phyloP scores from a whole-genome alignment of 2,329 filamentous ascomycete species.

The Dendrostoma leiphaemia region DNA sequence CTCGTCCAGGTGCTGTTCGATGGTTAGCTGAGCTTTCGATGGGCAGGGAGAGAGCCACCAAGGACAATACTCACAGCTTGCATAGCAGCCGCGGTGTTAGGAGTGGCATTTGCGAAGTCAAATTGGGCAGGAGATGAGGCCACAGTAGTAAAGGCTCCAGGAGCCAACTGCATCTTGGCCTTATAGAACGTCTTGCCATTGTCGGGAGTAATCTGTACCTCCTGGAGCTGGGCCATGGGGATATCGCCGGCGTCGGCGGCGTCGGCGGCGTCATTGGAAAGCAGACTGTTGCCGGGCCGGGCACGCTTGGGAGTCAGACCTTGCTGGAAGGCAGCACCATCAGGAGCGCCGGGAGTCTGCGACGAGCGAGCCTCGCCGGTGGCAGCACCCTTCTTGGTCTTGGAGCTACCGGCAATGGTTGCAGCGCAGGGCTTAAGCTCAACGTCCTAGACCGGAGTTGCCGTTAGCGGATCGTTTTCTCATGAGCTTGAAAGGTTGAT shows the following conservation, averaged over 20 bases:
- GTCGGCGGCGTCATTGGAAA: neutral
- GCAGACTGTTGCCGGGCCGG: neutral
- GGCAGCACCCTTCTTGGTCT: neutral
- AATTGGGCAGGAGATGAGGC: neutral
- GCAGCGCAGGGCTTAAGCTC: neutral
- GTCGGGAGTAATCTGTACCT: neutral
- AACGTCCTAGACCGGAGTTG: neutral
- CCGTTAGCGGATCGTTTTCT: neutral
- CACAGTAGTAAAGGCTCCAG: neutral
- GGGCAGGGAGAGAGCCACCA: neutral
- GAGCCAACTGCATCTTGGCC: too few species aligned
- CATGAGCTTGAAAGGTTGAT: neutral
- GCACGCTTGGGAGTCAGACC: neutral
- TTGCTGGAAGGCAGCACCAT: neutral
- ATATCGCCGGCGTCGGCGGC: neutral
- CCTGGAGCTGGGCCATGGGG: neutral
- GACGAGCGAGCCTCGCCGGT: neutral
- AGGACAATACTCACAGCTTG: neutral
- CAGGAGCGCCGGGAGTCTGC: neutral
- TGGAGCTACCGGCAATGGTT: neutral
- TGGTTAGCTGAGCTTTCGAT: neutral
- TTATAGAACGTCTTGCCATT: neutral
- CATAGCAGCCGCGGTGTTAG: neutral
- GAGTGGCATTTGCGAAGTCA: neutral
- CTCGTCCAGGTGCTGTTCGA: neutral